Base-by-base conservation (phyloP, 108 stramenopile genomes). In the Cyclostephanos invisitatus region DNA sequence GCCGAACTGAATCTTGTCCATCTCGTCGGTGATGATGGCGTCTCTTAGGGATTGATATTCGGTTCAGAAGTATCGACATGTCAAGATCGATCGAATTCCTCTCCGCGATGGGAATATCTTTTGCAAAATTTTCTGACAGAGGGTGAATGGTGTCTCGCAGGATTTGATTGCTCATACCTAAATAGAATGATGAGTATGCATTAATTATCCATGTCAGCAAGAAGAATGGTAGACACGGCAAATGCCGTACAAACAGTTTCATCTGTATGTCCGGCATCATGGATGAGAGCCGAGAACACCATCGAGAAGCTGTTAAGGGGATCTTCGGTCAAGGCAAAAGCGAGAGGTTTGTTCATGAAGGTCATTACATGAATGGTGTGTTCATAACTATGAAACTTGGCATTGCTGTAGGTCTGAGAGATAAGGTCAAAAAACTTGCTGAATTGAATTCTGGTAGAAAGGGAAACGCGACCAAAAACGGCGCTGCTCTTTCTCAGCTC, bases 201-300 rank as follows among this genome's bases (percentile, higher is more conserved):
- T 8, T 8, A 11, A 11, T 11, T 0, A 11, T 8, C 4, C 11
- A 7, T 11, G 0, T 40, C 5, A 1, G 7, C 24, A 7, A 24
- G 20, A 14, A 7, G 7, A 5, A 32, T 32, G 32, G 3, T 2
- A 32, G 51, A 14, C 51, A 24, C 17, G 0, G 51, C 20, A 5
- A 24, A 53, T 24, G 7, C 5, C 51, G 7, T 7, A 24, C 7
- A 7, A 53, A 24, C 0, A 1, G 14, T 42, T 18, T 67, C 32
- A 54, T 75, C 82, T 11, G 81, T 82, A 62, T 85, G 84, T 0
- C 75, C 84, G 1, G 68, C 78, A 53, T 85, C 84, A 32, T 85
- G 84, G 50, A 85, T 71, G 12, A 85, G 62, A 29, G 77, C 76
- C 17, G 81, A 50, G 35, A 85, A 82, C 10, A 85, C 73, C 28